A percentile compares a stretch with the other conserved stretches of the same genome.
Evolutionary conservation across 768 basidiomycete genomes (phyloP).

Genomic region (Boletus rex-veris): DNA sequence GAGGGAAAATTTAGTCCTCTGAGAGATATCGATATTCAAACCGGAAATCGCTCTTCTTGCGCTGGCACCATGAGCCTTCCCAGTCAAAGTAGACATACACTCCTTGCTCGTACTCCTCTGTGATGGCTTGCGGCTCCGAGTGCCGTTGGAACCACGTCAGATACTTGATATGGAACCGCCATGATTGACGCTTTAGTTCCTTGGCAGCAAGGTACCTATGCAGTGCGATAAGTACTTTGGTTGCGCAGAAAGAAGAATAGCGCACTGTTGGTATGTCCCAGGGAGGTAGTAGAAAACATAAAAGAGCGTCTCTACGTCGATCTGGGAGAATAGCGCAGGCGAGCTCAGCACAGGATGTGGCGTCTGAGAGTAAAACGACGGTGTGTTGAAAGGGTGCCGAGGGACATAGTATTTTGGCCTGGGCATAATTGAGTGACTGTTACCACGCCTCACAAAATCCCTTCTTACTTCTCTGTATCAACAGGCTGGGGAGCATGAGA

Average conservation of each 20-base stretch:
- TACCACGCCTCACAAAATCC: conserved; percentile 7
- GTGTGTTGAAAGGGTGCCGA: conserved; percentile 86
- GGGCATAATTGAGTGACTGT: conserved; percentile 10
- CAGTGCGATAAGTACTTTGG: not conserved
- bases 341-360: conserved; percentile 79
- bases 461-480: conserved; percentile 91
- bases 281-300: conserved; percentile 98
- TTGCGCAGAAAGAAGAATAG: not conserved
- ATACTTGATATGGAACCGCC: conserved; percentile 99
- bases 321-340: conserved; percentile 79
- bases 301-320: conserved; percentile 96
- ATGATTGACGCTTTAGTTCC: conserved; percentile 95
- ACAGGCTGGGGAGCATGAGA: conserved; percentile 85
- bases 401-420: conserved; percentile 98
- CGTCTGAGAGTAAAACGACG: conserved; percentile 90
- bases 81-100: conserved; percentile 99
- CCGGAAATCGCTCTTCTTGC: conserved; percentile 97
- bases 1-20: conserved; percentile 49
- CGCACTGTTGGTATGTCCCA: conserved; percentile 94
- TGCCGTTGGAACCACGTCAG: conserved; percentile 99
- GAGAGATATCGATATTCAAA: conserved; percentile 95
- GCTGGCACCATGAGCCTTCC: conserved; percentile 98
- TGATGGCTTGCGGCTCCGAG: conserved; percentile 96
- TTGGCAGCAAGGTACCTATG: conserved; percentile 89
- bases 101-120: conserved; percentile 98